phyloP scores from a whole-genome alignment of 2,329 filamentous ascomycete genomes.

The Emmonsiellopsis sp. region DNA sequence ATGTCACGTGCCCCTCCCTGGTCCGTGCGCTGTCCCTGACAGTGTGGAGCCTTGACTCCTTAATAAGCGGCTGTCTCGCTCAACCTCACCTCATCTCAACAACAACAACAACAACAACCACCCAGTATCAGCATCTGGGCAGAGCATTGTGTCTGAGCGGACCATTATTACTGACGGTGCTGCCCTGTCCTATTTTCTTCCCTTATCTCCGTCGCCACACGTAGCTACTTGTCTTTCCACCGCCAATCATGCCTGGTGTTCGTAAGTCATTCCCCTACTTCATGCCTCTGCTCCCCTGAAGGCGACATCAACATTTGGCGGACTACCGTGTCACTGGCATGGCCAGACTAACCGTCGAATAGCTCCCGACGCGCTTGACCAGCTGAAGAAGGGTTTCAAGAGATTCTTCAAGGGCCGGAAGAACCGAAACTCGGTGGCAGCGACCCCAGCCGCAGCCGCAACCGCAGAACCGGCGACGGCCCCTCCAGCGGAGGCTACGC shows the following conservation, averaged over 20 bases:
- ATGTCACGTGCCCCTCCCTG: too few relatives aligned
- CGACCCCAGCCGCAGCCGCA: constrained; percentile 7
- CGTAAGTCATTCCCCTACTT: constrained; percentile 17
- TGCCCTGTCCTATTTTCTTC: not conserved
- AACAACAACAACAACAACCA: too few relatives aligned
- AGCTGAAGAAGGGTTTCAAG: constrained; percentile 27
- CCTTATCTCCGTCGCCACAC: not conserved
- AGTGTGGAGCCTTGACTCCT: too few relatives aligned
- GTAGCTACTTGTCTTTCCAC: not conserved
- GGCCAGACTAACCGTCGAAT: not conserved
- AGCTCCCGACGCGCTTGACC: constrained; percentile 24
- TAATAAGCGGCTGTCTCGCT: too few relatives aligned
- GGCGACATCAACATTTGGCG: not conserved
- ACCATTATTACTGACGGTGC: not conserved
- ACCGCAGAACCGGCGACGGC: constrained; percentile 8
- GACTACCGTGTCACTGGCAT: not conserved
- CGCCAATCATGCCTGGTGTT: constrained; percentile 24
- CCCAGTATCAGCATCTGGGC: too few relatives aligned
- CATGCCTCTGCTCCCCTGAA: not conserved
- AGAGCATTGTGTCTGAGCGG: too few relatives aligned
- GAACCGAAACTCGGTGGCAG: constrained; percentile 17
- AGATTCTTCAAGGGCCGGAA: constrained; percentile 22
- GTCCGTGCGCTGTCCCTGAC: too few relatives aligned
- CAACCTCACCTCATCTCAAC: too few relatives aligned
- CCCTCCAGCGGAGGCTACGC: constrained; percentile 7